These are phyloP conservation scores for Picea abies DNA, from an alignment of 83 land plant species.

Conservation along the genomic window DNA sequence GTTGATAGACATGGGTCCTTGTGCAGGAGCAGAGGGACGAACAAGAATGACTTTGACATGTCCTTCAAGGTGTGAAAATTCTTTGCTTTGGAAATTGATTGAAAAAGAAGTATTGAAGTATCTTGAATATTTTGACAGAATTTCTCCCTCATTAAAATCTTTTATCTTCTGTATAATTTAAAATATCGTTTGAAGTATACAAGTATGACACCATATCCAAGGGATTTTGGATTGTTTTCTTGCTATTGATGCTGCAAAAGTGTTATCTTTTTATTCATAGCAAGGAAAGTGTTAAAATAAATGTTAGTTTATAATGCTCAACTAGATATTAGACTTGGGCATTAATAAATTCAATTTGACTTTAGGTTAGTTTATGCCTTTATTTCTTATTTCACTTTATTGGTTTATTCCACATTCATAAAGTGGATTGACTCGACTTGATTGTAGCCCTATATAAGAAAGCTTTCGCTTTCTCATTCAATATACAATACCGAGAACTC, in stretches of 20 bases:
- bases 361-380: too few relatives aligned
- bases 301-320: too few relatives aligned
- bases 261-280: neutral
- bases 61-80: constrained; percentile 83
- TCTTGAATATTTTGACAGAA: neutral
- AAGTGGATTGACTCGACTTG: too few relatives aligned
- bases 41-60: constrained; percentile 86
- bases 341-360: too few relatives aligned
- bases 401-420: too few relatives aligned
- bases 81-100: neutral
- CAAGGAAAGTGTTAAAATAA: too few relatives aligned
- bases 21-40: constrained; percentile 79
- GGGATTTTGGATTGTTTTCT: neutral
- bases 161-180: neutral
- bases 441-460: too few relatives aligned
- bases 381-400: too few relatives aligned
- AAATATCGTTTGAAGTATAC: neutral
- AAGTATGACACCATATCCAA: neutral
- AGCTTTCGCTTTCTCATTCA: too few relatives aligned
- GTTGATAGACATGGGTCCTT: constrained; percentile 92
- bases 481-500: too few relatives aligned
- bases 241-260: neutral
- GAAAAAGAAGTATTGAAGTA: too few relatives aligned
- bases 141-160: neutral
- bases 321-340: too few relatives aligned